phyloP scores from a whole-genome alignment of 352 stramenopile species.

The Blastocystis sp. region DNA sequence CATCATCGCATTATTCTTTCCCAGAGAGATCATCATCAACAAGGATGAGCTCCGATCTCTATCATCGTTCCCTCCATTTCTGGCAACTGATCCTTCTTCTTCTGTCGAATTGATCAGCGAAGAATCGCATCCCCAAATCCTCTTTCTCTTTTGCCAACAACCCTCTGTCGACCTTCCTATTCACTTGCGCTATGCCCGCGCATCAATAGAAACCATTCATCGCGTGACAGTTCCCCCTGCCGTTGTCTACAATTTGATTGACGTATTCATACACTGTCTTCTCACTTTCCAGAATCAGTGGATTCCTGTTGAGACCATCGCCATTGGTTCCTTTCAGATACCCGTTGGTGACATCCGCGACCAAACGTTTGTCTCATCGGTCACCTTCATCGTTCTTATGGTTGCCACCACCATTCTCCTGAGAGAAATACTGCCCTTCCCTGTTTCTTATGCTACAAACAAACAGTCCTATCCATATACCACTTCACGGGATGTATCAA shows the following conservation, averaged over 20 bases:
- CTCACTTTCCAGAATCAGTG: no score
- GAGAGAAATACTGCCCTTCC: not conserved
- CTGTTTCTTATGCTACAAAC: conserved; percentile 39
- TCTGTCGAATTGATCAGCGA: not conserved
- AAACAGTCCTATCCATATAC: conserved; percentile 40
- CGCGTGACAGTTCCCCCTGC: no score
- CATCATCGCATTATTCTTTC: not conserved
- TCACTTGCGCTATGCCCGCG: not conserved
- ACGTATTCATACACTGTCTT: no score
- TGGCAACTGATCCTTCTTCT: not conserved
- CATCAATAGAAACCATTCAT: no score
- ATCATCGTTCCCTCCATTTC: not conserved
- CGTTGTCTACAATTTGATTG: no score
- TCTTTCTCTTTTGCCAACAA: not conserved
- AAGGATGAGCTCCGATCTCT: not conserved
- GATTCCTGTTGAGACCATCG: no score
- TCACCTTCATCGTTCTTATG: not conserved
- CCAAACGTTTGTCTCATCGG: not conserved
- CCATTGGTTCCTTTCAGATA: no score
- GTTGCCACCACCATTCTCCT: not conserved
- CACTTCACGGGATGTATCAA: not conserved
- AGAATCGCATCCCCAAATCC: not conserved
- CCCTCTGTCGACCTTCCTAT: not conserved
- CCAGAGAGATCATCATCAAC: not conserved
- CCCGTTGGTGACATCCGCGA: not conserved